Base-by-base conservation (phyloP, 2,329 filamentous ascomycete genomes). In the Cladophialophora psammophila region DNA sequence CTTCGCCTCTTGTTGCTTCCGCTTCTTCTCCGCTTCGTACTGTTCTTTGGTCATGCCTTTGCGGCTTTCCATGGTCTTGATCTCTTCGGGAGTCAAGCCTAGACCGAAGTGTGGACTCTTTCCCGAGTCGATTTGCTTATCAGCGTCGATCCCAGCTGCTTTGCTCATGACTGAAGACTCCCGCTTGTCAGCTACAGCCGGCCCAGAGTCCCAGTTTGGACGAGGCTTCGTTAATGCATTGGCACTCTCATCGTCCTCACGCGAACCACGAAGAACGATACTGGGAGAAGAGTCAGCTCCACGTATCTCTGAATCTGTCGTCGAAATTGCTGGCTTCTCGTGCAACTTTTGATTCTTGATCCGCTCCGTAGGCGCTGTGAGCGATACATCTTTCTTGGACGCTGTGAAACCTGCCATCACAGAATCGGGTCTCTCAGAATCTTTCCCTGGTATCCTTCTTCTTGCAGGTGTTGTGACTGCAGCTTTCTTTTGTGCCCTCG, bases 1-100 rank as follows among this genome's bases (percentile, higher is more conserved):
- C 18, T 66, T 64, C 26, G 65, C 54, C 38, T 67, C 68, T n/a
- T 42, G 35, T 34, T 61, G 63, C 56, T 64, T 58, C 15, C 63
- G 64, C 52, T 63, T 66, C 54, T 72, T 72, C 12, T 67, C 60
- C 5, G 62, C 64, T 63, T 63, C 64, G 31, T 65, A 66, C 55
- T 72, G 58, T 55, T 70, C 64, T 36, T 69, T 61, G 26, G 70
- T 72, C 66, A 69, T 61, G 26, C 50, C 60, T 58, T 63, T 58
- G 20, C 69, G 64, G 42, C 64, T 68, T 63, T 71, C 63, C 63
- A 71, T 52, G 35, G 60, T 64, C 55, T 53, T 67, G 38, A 68
- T 64, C 55, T 72, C 69, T 62, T 71, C 67, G 31, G 67, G 60
- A 10, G 70, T 72, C 53, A 71, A 54, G n/a, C 66, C 69, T 18